Conservation (phyloP, 352 stramenopile species). For the Plasmopara viticola region DNA sequence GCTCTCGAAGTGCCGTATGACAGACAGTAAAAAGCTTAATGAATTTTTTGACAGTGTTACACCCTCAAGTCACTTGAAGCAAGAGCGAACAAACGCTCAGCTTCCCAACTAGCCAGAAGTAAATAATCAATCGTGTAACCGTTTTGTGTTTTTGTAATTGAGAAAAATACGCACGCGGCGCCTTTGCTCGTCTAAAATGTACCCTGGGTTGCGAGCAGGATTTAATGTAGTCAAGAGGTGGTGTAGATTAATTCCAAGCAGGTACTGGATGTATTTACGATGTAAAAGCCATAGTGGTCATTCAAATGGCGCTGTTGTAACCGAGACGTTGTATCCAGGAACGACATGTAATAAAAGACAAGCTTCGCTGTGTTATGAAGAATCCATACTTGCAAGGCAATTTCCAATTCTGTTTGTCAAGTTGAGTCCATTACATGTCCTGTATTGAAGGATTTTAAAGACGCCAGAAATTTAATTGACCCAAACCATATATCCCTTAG, state of each 20-base stretch:
- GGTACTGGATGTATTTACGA: not conserved
- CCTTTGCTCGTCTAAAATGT: constrained; percentile 9
- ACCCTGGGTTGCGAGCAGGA: constrained; percentile 2
- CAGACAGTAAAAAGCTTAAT: constrained; percentile 3
- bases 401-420: not conserved
- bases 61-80: not conserved
- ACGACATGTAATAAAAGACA: not conserved
- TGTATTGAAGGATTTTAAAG: not conserved
- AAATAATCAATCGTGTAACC: not conserved
- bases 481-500: not conserved
- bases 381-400: not conserved
- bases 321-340: not conserved
- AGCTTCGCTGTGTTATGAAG: not conserved
- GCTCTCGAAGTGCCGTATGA: not conserved
- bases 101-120: not conserved
- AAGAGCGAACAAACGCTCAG: not conserved
- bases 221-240: not conserved
- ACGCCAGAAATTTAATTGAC: not conserved
- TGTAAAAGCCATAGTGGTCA: not conserved
- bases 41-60: not conserved
- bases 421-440: not conserved
- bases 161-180: constrained; percentile 5
- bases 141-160: constrained; percentile 3
- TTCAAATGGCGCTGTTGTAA: not conserved
- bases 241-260: not conserved